These are phyloP conservation scores for Penstemon davidsonii DNA, from an alignment of 257 asterid species.

Conservation along the genomic window DNA sequence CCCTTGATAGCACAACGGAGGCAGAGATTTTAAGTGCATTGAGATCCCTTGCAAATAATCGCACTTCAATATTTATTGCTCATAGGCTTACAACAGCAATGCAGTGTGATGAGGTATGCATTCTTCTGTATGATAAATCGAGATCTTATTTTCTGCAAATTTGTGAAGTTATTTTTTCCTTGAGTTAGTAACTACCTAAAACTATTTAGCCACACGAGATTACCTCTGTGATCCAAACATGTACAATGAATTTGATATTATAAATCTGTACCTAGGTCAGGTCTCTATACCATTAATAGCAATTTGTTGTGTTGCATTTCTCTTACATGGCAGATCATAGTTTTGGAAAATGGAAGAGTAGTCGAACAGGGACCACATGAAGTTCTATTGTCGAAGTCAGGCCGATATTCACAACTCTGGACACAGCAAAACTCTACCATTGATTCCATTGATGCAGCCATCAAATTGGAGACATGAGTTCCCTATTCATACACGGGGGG, in stretches of 20 bases:
- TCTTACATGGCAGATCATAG: slow-evolving; percentile 62
- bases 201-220: background rate
- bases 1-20: slow-evolving; percentile 97
- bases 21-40: slow-evolving; percentile 85
- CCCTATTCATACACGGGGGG: background rate
- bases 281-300: too few relatives aligned
- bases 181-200: background rate
- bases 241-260: background rate
- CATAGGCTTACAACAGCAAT: slow-evolving; percentile 98
- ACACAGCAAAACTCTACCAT: slow-evolving; percentile 79
- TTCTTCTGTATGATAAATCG: slow-evolving; percentile 1
- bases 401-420: slow-evolving; percentile 97
- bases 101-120: slow-evolving; percentile 94
- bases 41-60: slow-evolving; percentile 69
- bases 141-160: background rate
- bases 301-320: background rate
- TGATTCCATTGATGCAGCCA: slow-evolving; percentile 72
- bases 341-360: slow-evolving; percentile 87
- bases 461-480: slow-evolving; percentile 57
- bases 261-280: background rate
- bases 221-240: background rate
- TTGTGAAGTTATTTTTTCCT: too few relatives aligned
- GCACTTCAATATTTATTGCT: slow-evolving; percentile 91
- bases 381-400: slow-evolving; percentile 65
- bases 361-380: slow-evolving; percentile 98